Base-by-base conservation (phyloP, 139 green algal genomes). In the Haematococcus lacustris region DNA sequence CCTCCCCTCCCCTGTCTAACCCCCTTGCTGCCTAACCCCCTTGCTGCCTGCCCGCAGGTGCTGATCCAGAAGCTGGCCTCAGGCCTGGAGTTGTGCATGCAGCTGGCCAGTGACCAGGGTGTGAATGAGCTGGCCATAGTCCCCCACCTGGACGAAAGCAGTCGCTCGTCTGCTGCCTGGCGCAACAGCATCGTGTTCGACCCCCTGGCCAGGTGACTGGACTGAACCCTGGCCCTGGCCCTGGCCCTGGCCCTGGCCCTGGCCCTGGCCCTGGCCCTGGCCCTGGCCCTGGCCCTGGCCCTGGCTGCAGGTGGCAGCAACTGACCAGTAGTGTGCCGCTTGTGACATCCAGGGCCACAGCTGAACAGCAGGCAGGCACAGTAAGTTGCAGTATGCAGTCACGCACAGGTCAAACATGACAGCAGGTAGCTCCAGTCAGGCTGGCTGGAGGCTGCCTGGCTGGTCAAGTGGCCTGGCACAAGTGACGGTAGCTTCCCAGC, bases 101-200 rank as follows among this genome's bases (percentile, higher is more conserved):
- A 71, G 39, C 25, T 60, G 65, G 65, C 65, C 1, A 35, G 9
- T 5, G 39, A 71, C 39, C 21, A 38, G 6, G 65, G 65, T 26
- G 26, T 51, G 21, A 71, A 59, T 5, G 65, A 71, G 65, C 65
- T 59, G 39, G 65, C 65, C 28, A 51, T 71, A 5, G 34, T 60
- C 39, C 65, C 65, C 21, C 65, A 71, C 39, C 65, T 71, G 13
- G 65, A 71, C 25, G 38, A 30, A 59, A 17, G 23, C 3, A 43
- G 28, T 1, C 65, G 65, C 28, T 23, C 6, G 3, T 38, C 13
- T 60, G 30, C 38, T 26, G 38, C 39, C 1, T 71, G 65, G 65
- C 65, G 65, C 38, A 71, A 71, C 25, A 25, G 39, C 30, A 32
- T 71, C 26, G 4, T 51, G n/a, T 51, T 71, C 17, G 30, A 30